Base-by-base conservation (phyloP, 805 yeast genomes). In the Starmerella kuoi region DNA sequence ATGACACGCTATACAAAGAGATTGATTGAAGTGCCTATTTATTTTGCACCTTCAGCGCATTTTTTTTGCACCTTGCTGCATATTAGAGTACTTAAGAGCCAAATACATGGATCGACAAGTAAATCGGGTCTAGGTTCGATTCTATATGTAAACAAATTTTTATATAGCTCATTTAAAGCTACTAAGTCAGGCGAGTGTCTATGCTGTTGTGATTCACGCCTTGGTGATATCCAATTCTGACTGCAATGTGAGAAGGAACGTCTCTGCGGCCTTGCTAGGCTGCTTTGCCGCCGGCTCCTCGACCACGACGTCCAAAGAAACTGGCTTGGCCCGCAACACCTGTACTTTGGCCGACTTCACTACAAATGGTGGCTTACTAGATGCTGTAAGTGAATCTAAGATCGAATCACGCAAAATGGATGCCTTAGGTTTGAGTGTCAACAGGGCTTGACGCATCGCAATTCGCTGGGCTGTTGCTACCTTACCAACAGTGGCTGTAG, bases 1-100 rank as follows among this genome's bases (percentile, higher is more conserved):
- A 88, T 88, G 97, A 87, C 95, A 93, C 96, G 96, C 95, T 87
- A 79, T 86, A 85, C 96, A 88, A 88, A 88, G 96, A 88, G 97
- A 87, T 88, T 48, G 45, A 38, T 44, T 45, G 50, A 48, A 85
- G 82, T 74, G 66, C 69, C 66, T 72, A 78, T 80, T 83, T 83
- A 84, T 85, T 81, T 71, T 62, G 40, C 28, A 40, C 5, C 24
- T 25, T 32, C 22, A 17, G 23, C 28, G 12, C 28, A 11, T 25
- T 25, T 25, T 25, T 9, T 11, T 14, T 25, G 20, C 22, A 15
- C 19, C 7, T n/a, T n/a, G n/a, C n/a, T n/a, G n/a, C n/a, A n/a
- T n/a, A n/a, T n/a, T n/a, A n/a, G n/a, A n/a, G n/a, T n/a, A n/a
- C n/a, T n/a, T n/a, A n/a, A n/a, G n/a, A n/a, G n/a, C n/a, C n/a